Percentiles rank a stretch among this genome's conserved stretches.
Evolutionary conservation across 805 yeast species (phyloP).

Genomic region (Wickerhamiella allomyrinae): DNA sequence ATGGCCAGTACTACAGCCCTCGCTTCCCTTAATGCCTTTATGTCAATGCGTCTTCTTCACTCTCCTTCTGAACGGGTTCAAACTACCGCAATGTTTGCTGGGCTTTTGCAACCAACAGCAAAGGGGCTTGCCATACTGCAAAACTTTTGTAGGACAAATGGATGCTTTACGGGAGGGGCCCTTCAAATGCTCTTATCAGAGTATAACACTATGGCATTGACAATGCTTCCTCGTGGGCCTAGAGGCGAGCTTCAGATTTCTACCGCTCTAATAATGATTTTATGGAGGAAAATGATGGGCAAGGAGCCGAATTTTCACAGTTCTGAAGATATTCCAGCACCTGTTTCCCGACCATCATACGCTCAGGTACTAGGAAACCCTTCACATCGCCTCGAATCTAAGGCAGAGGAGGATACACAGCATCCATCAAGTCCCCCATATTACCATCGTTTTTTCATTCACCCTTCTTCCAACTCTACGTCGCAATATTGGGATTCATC

Average conservation of each 20-base stretch:
- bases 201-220: slow-evolving; percentile 59
- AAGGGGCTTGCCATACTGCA: slow-evolving; percentile 69
- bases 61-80: slow-evolving; percentile 6
- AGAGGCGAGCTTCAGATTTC: slow-evolving; percentile 48
- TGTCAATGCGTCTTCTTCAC: slow-evolving; percentile 7
- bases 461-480: slow-evolving; percentile 77
- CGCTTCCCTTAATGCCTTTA: slow-evolving; percentile 1
- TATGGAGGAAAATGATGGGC: slow-evolving; percentile 55
- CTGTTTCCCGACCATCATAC: slow-evolving; percentile 5
- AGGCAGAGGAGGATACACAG: too few relatives aligned
- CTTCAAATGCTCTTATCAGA: slow-evolving; percentile 39
- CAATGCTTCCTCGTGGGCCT: slow-evolving; percentile 50
- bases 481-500: slow-evolving; percentile 61
- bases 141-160: slow-evolving; percentile 43
- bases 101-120: slow-evolving; percentile 69
- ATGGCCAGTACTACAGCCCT: neutral
- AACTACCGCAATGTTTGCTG: neutral
- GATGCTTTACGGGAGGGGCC: slow-evolving; percentile 28
- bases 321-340: slow-evolving; percentile 39
- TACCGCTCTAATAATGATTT: slow-evolving; percentile 42
- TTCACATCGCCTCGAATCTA: too few relatives aligned
- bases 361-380: too few relatives aligned
- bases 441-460: slow-evolving; percentile 63
- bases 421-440: too few relatives aligned
- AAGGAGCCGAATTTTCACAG: slow-evolving; percentile 56